A percentile compares a stretch with the other conserved stretches of the same genome.
Evolutionary conservation across 805 yeast species (phyloP).

Genomic region (Saturnispora bothae): DNA sequence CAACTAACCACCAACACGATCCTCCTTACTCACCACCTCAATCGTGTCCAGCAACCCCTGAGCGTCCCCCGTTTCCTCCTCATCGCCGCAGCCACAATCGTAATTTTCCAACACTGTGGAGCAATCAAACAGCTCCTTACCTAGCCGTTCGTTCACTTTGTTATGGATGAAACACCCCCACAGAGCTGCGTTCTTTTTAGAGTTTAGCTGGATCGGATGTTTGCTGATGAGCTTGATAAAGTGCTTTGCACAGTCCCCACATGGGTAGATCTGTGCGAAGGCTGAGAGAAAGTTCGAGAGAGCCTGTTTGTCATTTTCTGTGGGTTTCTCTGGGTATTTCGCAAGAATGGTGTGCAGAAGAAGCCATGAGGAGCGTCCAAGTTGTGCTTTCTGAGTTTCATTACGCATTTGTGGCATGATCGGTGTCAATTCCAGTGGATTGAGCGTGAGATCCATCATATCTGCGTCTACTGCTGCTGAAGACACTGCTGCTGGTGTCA

Average conservation of each 20-base stretch:
- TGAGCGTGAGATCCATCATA: no score
- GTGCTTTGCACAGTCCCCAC: slow-evolving; percentile 95
- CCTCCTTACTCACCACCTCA: no score
- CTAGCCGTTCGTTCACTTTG: slow-evolving; percentile 63
- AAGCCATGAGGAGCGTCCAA: slow-evolving; percentile 90
- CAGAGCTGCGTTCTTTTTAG: slow-evolving; percentile 71
- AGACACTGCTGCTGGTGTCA: no score
- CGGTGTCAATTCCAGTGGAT: no score
- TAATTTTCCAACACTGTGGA: slow-evolving; percentile 76
- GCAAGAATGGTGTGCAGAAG: slow-evolving; percentile 87
- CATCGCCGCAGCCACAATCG: slow-evolving; percentile 91
- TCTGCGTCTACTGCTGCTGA: no score
- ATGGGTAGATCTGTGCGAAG: slow-evolving; percentile 90
- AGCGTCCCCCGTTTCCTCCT: slow-evolving; percentile 42
- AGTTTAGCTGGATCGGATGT: slow-evolving; percentile 75
- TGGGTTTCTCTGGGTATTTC: slow-evolving; percentile 80
- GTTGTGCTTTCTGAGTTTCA: slow-evolving; percentile 53
- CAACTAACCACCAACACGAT: no score
- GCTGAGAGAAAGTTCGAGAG: slow-evolving; percentile 53
- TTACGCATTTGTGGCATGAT: slow-evolving; percentile 96
- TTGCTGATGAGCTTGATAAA: slow-evolving; percentile 58
- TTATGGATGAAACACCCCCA: slow-evolving; percentile 97
- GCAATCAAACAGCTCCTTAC: slow-evolving; percentile 74
- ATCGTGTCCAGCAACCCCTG: no score
- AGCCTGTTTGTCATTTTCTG: slow-evolving; percentile 49